Evolutionary conservation across 1,284 basidiomycete species (phyloP), one percentile per base, ranked within the genome.

Genomic region (Sporisorium exsertum): DNA sequence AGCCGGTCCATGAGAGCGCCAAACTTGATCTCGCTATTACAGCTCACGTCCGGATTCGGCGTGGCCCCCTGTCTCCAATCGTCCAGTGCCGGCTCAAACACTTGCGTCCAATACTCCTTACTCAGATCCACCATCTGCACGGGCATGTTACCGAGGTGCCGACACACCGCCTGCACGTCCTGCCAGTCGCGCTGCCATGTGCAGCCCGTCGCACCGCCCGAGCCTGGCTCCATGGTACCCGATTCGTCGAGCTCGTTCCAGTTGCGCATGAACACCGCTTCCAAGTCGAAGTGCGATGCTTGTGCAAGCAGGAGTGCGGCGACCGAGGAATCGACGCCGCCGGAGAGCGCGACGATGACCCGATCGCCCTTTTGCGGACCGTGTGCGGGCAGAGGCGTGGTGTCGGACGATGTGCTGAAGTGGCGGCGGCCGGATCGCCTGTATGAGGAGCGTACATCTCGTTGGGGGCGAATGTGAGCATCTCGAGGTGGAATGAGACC

Each of bases 181-280:
- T 92, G 89, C 93, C 93, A 98, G 81, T 98, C 95, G 62, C 91
- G 91, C 86, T 97, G 92, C 96, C 96, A 98, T 81, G 94, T 92
- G 83, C 96, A 97, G 0, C 94, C 93, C 35, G 69, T 55, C 1
- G 77, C 65, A 5, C 83, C 83, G 26, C 83, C 83, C 12, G 78
- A 78, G 1, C 88, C 85, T 2, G 82, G 82, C 18, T 75, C 73
- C 37, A 81, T 64, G 1, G 90, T 53, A 90, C 88, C 18, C 89
- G 91, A 79, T 91, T 89, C 94, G 42, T 85, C 83, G n/a, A 82
- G 63, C 43, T 77, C 78, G 53, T 79, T 81, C 95, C 96, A 98
- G 77, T 98, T 97, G 26, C 94, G 90, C 96, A 97, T 97, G 86
- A 92, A 98, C 0, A 97, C 89, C 2, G 94, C 94, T 1, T 52